Evolutionary conservation across 371 early-diverging fungal genomes (phyloP).

Genomic region (Capillidium heterosporum): DNA sequence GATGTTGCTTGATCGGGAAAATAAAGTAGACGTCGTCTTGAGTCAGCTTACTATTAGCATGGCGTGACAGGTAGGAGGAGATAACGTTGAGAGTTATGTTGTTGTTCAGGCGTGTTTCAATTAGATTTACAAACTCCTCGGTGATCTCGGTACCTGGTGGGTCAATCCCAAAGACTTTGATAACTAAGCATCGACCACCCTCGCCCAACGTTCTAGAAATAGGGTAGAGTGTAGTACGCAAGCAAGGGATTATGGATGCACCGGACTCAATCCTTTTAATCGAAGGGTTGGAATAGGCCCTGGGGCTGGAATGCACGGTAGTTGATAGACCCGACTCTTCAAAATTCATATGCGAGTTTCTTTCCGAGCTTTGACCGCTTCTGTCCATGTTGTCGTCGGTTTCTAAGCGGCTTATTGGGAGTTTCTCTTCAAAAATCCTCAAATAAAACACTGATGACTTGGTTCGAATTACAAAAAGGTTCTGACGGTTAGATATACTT

Average conservation of each 20-base stretch:
- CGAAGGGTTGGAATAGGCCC: slow-evolving; percentile 8
- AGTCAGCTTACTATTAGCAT: slow-evolving; percentile 40
- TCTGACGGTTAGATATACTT: slow-evolving; percentile 48
- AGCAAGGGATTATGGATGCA: slow-evolving; percentile 2
- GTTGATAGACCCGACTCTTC: slow-evolving; percentile 2
- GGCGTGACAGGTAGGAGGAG: slow-evolving; percentile 46
- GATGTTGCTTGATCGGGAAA: slow-evolving; percentile 29
- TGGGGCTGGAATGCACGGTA: slow-evolving; percentile 9
- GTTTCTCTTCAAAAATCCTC: slow-evolving; percentile 13
- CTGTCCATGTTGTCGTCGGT: not conserved
- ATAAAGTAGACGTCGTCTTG: slow-evolving; percentile 49
- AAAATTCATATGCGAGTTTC: not conserved
- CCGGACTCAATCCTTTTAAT: slow-evolving; percentile 10
- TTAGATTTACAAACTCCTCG: slow-evolving; percentile 38
- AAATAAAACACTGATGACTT: slow-evolving; percentile 37
- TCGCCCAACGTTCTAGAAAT: not conserved
- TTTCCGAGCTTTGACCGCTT: not conserved
- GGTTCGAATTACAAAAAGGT: slow-evolving; percentile 46
- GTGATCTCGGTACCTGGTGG: slow-evolving; percentile 35
- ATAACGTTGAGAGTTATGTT: slow-evolving; percentile 43
- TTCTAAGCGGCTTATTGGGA: not conserved
- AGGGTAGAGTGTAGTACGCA: not conserved
- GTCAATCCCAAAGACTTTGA: slow-evolving; percentile 65
- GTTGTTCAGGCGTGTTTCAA: slow-evolving; percentile 38
- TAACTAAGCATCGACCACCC: slow-evolving; percentile 33